Evolutionary conservation across 208 protist species (phyloP), one percentile per base, ranked within the genome.

Genomic region (Porcisia hertigi): DNA sequence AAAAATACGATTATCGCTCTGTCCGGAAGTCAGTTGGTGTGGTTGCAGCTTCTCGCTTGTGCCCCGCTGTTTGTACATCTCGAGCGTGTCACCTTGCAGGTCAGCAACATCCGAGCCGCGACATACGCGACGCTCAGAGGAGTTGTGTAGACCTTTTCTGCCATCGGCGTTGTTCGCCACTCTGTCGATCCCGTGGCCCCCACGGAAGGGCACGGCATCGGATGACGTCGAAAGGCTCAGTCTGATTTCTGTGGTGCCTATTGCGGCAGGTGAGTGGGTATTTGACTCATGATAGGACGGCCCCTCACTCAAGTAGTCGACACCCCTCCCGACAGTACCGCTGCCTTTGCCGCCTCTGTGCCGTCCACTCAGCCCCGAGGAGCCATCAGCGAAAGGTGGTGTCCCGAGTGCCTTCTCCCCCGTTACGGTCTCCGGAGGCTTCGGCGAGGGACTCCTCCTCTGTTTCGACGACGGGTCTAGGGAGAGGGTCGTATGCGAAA

Each of bases 251-350:
- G 20, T 9, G 9, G 43, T 11, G 11, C 55, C 30, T 25, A 45
- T 55, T 6, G 36, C 70, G 20, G 25, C 60, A n/a, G 47, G 36
- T 30, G 79, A 71, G n/a, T 64, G 76, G 7, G 62, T 65, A 30
- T 73, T 75, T 0, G 80, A 80, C 14, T 80, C 75, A 23, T 75
- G 80, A 23, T 75, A 76, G 20, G 73, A 70, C 43, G 74, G 69
- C 45, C 25, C 43, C 20, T 64, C 65, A 6, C n/a, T 41, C 14
- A 18, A 45, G 23, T 55, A 30, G 30, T 30, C 53, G n/a, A 25
- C 25, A 11, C 34, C 54, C 41, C 14, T 52, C 63, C 18, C 39
- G 3, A 49, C 63, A 43, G 20, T 43, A 20, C 47, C 65, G 65
- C 65, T 6, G 65, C 60, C 60, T 30, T 30, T 30, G 30, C 30